Conservation (phyloP, 768 basidiomycete genomes). For the Coprinopsis sp. region DNA sequence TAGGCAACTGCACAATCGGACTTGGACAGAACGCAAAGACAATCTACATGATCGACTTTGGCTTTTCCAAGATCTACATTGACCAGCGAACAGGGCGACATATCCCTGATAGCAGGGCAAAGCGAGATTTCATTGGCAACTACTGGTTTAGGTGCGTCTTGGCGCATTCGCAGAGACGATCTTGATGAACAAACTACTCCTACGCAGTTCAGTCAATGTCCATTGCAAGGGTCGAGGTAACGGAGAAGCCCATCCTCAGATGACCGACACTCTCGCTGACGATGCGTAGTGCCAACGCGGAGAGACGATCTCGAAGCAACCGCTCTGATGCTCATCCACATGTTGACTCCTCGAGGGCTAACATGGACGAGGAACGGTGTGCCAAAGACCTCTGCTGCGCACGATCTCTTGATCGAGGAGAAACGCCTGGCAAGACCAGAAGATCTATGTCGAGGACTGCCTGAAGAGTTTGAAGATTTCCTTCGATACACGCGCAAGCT, state of each 20-base stretch:
- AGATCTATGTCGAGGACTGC: constrained; percentile 63
- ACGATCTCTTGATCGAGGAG: constrained; percentile 58
- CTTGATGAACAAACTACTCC: neutral
- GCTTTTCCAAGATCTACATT: constrained; percentile 76
- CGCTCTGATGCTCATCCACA: constrained; percentile 76
- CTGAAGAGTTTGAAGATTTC: constrained; percentile 72
- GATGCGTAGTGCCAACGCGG: constrained; percentile 60
- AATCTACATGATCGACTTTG: constrained; percentile 84
- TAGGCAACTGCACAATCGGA: constrained; percentile 72
- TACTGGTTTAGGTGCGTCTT: constrained; percentile 68
- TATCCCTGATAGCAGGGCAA: constrained; percentile 61
- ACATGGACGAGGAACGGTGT: constrained; percentile 80
- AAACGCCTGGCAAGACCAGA: constrained; percentile 60
- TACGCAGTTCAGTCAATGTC: constrained; percentile 57
- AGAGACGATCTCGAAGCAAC: constrained; percentile 76
- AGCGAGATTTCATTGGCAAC: constrained; percentile 77
- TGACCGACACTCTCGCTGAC: constrained; percentile 5
- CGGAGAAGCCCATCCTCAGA: constrained; percentile 8
- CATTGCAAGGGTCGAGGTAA: constrained; percentile 74
- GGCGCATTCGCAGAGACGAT: neutral
- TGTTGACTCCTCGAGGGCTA: constrained; percentile 71
- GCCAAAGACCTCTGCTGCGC: constrained; percentile 62
- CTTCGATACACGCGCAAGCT: constrained; percentile 66
- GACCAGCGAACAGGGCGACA: constrained; percentile 62
- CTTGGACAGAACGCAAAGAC: constrained; percentile 50